These are phyloP conservation scores for Botrytis porri DNA, from an alignment of 2,329 filamentous ascomycete species.

Conservation along the genomic window DNA sequence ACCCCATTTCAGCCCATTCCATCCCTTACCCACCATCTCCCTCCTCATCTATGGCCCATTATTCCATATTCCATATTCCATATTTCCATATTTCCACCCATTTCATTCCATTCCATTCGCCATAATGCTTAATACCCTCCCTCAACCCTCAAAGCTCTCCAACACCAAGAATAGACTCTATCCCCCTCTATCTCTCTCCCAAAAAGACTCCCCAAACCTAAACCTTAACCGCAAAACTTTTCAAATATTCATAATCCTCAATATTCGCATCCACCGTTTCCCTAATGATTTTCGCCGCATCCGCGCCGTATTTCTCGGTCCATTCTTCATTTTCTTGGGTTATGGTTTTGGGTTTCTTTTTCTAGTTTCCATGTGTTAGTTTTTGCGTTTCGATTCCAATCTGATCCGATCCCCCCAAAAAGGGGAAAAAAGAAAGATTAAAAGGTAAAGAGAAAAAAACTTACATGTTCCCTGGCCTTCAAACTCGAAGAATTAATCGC, in stretches of 20 bases:
- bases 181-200: too few species aligned
- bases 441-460: constrained; percentile 30
- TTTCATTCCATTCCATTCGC: background rate
- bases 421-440: background rate
- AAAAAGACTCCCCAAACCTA: constrained; percentile 36
- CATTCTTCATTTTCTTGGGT: constrained; percentile 70
- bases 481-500: constrained; percentile 79
- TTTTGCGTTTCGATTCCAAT: background rate
- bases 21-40: too few species aligned
- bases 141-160: too few species aligned
- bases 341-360: constrained; percentile 59
- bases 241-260: constrained; percentile 76
- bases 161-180: too few species aligned
- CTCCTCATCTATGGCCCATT: too few species aligned
- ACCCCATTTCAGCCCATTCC: background rate
- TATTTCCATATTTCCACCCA: too few species aligned
- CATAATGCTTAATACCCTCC: too few species aligned
- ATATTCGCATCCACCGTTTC: constrained; percentile 70
- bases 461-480: constrained; percentile 64
- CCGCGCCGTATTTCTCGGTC: constrained; percentile 69
- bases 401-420: background rate
- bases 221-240: constrained; percentile 68
- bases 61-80: too few species aligned
- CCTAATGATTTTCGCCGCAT: constrained; percentile 67
- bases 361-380: constrained; percentile 19